Evolutionary conservation across 768 basidiomycete genomes (phyloP).

Genomic region (Daedalea quercina): DNA sequence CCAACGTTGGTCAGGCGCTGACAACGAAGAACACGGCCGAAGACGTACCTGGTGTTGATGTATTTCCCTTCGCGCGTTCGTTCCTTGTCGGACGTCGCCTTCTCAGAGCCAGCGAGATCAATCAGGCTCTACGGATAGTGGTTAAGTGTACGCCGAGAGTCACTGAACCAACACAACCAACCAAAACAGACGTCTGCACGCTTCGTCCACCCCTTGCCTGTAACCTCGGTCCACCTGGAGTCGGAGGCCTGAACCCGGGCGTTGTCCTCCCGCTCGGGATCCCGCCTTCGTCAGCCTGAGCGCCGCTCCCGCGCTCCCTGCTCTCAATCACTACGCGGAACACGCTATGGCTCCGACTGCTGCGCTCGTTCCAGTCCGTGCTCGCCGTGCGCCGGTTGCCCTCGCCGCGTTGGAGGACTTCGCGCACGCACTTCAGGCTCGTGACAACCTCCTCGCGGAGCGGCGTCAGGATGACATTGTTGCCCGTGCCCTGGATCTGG

Average conservation of each 20-base stretch:
- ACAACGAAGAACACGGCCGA: background rate
- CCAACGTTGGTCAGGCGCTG: background rate
- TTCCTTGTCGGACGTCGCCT: slow-evolving; percentile 92
- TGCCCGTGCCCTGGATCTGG: slow-evolving; percentile 63
- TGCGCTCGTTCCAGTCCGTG: slow-evolving; percentile 99
- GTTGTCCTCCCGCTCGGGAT: slow-evolving; percentile 43
- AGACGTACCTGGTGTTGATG: slow-evolving; percentile 77
- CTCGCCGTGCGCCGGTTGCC: slow-evolving; percentile 83
- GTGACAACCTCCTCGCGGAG: slow-evolving; percentile 93
- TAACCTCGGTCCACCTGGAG: slow-evolving; percentile 55
- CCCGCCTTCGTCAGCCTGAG: slow-evolving; percentile 37
- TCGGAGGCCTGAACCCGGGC: slow-evolving; percentile 43
- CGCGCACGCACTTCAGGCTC: slow-evolving; percentile 76
- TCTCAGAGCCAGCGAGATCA: slow-evolving; percentile 95
- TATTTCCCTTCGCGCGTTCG: slow-evolving; percentile 94
- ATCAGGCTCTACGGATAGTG: slow-evolving; percentile 65
- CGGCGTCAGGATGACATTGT: slow-evolving; percentile 61
- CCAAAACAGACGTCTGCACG: slow-evolving; percentile 72
- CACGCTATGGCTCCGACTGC: slow-evolving; percentile 90
- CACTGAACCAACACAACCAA: slow-evolving; percentile 21
- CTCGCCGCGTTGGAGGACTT: slow-evolving; percentile 82
- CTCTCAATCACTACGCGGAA: slow-evolving; percentile 92
- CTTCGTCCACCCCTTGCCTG: slow-evolving; percentile 77
- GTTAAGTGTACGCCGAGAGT: background rate
- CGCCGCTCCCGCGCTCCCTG: slow-evolving; percentile 47